A percentile compares a stretch with the other conserved stretches of the same genome.
Conservation (phyloP, 495 filamentous ascomycete species). For the Rhizodiscina lignyota region DNA sequence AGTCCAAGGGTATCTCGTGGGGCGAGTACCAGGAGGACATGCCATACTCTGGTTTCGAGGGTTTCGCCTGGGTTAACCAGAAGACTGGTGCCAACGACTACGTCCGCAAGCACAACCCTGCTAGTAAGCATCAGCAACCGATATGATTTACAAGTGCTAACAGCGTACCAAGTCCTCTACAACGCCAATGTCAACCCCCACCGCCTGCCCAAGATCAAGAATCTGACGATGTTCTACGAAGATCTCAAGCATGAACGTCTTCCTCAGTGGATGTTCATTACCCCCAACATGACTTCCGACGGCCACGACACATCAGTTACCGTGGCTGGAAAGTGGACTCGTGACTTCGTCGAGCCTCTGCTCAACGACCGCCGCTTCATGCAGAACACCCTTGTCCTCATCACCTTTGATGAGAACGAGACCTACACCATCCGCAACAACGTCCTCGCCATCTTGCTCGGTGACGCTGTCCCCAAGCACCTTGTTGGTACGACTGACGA, state of each 20-base stretch:
- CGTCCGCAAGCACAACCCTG: constrained; percentile 22
- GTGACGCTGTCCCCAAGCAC: constrained; percentile 13
- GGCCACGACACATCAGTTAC: constrained; percentile 20
- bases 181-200: constrained; percentile 13
- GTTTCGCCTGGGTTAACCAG: constrained; percentile 18
- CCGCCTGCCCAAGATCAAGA: constrained; percentile 17
- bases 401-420: constrained; percentile 28
- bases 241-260: constrained; percentile 14
- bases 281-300: constrained; percentile 20
- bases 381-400: constrained; percentile 26
- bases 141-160: no score
- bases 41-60: constrained; percentile 21
- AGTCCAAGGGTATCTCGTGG: constrained; percentile 18
- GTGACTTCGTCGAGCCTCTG: constrained; percentile 20
- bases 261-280: constrained; percentile 22
- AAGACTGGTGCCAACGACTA: constrained; percentile 20
- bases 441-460: constrained; percentile 21
- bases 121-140: no score
- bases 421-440: constrained; percentile 20
- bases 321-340: constrained; percentile 14
- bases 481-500: constrained; percentile 16
- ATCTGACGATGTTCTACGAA: constrained; percentile 14
- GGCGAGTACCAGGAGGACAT: constrained; percentile 20
- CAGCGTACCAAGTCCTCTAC: no score
- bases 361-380: constrained; percentile 22